Base-by-base conservation (phyloP, 495 filamentous ascomycete species). In the Geopyxis carbonaria region DNA sequence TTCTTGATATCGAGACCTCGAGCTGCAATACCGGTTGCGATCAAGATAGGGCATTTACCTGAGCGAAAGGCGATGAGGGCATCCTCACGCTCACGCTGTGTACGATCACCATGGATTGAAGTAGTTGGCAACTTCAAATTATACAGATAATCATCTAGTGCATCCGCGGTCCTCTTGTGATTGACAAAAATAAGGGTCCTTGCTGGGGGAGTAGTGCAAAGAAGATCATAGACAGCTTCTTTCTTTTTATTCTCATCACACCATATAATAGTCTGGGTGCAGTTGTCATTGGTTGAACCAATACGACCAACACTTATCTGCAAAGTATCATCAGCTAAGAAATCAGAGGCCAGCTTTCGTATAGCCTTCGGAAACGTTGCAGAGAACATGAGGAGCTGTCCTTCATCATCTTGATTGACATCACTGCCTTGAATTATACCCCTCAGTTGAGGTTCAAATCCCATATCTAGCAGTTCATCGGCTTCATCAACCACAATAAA, bases 381-480 rank as follows among this genome's bases (percentile, higher is more conserved):
- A 16, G 86, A 95, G 61, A 97, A 97, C 89, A 97, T 97, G 66
- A 97, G 86, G 29, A 89, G 93, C 62, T 95, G 91, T 54, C 91
- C 84, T 50, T 68, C 63, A 42, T 79, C 66, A 45, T 84, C 81
- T 31, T 64, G 61, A 24, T 91, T 89, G 89, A 95, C 94, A 57
- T 97, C 89, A 63, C 93, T 89, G 45, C 80, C 82, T 62, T 97
- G 86, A 18, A 97, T 86, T 51, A 97, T 95, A 48, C 89, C 79
- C 48, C 89, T 86, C 59, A 97, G 94, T 63, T 97, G 89, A 52
- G 89, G 89, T 68, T 97, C 89, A 70, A 97, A 97, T 79, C 89
- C 89, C 89, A 97, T 95, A 67, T 97, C 89, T 70, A 97, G 66
- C 89, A 97, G 95, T 61, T 91, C 91, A 67, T 97, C 89, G 60